Evolutionary conservation across 345 rosid genomes (phyloP), one percentile per base, ranked within the genome.

Genomic region (Lepidium didymum): DNA sequence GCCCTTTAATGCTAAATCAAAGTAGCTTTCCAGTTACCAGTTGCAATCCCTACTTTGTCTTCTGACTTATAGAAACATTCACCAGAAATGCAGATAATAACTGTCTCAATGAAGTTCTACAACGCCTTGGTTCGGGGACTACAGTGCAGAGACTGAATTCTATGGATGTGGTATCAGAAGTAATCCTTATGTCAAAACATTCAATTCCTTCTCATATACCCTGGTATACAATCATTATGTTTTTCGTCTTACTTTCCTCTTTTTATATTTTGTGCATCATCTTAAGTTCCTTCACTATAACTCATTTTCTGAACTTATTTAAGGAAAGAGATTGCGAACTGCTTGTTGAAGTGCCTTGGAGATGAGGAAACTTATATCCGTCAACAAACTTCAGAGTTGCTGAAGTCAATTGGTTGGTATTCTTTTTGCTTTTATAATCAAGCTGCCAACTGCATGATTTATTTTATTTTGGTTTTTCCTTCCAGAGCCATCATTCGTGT

Each of bases 81-180:
- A 61, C 75, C 85, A 92, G 98, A 51, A 81, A 54, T 40, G 63
- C 72, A 34, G 84, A 82, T 69, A 68, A 61, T 81, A 75, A 56
- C 56, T 88, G 90, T 75, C 87, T 92, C 47, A 43, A 84, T 72
- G 88, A 87, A 80, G 82, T 90, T 77, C 72, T 90, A 43, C 70
- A 80, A 44, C 88, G 87, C 55, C 87, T 92, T 60, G 82, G 86
- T 69, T 80, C 86, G 57, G 87, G 85, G 74, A 85, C 80, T 70
- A 63, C 77, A 71, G 50, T 54, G 57, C 96, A 86, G 75, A 82
- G 87, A 77, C 81, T 77, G 79, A 92, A 92, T 71, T 81, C 96
- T 72, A 58, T 87, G 76, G 98, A 89, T 75, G 89, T 87, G 62
- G 73, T 92, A 75, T 86, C 90, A 15, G 85, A 88, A 58, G 68